Evolutionary conservation across 768 basidiomycete genomes (phyloP).

Genomic region (Pleurotus tuoliensis): DNA sequence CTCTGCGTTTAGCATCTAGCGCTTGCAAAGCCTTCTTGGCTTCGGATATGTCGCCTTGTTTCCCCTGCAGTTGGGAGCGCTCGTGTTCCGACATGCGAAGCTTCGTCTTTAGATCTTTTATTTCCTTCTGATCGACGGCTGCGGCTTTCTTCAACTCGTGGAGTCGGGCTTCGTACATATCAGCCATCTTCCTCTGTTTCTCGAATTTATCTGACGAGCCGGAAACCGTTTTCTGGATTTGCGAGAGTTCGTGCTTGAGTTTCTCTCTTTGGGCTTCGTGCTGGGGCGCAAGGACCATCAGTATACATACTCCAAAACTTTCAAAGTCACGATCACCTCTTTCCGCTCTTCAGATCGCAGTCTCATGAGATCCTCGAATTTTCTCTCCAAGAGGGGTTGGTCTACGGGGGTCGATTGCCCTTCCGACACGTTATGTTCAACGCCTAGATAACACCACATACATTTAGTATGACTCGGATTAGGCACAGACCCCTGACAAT

Average conservation of each 20-base stretch:
- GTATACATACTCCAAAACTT: not conserved
- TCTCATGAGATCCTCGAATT: conserved; percentile 60
- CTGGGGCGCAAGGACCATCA: conserved; percentile 26
- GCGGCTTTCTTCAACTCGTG: conserved; percentile 56
- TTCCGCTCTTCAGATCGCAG: conserved; percentile 66
- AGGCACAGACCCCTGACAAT: no score
- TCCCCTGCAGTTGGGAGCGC: conserved; percentile 42
- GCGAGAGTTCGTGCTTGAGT: conserved; percentile 52
- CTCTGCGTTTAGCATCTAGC: conserved; percentile 45
- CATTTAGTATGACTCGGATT: no score
- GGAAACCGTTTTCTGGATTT: conserved; percentile 37
- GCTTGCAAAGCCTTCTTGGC: conserved; percentile 45
- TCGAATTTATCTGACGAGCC: conserved; percentile 55
- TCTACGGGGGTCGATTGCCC: conserved; percentile 22
- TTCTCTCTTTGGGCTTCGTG: conserved; percentile 58
- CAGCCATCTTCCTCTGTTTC: conserved; percentile 61
- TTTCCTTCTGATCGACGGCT: conserved; percentile 49
- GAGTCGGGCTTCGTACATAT: conserved; percentile 51
- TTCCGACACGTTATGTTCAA: no score
- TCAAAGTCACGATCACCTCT: conserved; percentile 31
- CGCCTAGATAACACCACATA: no score
- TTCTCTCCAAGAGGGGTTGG: conserved; percentile 41
- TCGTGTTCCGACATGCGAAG: conserved; percentile 58
- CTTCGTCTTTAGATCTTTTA: conserved; percentile 60
- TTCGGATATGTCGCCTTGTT: conserved; percentile 50